phyloP scores from a whole-genome alignment of 257 asterid species.

The Fraxinus cuspidata region DNA sequence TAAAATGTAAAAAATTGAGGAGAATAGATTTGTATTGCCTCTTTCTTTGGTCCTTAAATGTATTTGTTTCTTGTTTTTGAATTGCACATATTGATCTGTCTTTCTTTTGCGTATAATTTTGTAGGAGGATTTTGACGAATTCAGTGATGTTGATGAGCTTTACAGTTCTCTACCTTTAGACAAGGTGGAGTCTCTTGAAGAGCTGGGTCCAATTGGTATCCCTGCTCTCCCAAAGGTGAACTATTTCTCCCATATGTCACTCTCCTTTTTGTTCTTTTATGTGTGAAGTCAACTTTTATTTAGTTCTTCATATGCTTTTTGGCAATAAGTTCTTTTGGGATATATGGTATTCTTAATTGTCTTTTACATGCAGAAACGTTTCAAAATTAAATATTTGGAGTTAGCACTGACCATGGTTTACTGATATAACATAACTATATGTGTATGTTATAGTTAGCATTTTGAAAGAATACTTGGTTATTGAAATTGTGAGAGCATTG shows the following conservation, averaged over 20 bases:
- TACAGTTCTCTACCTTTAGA: constrained; percentile 90
- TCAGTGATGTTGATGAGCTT: constrained; percentile 93
- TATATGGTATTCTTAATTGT: constrained; percentile 5
- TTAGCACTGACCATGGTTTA: not conserved
- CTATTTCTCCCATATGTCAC: constrained; percentile 18
- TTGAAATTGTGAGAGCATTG: not conserved
- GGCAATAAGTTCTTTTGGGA: not conserved
- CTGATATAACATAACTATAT: not conserved
- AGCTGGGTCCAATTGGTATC: constrained; percentile 76
- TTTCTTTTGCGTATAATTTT: constrained; percentile 23
- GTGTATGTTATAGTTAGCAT: not conserved
- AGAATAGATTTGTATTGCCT: not conserved
- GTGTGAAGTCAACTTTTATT: constrained; percentile 7
- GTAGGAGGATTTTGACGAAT: constrained; percentile 97
- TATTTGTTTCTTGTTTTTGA: constrained; percentile 1
- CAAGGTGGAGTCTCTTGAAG: constrained; percentile 99
- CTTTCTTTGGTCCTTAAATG: not conserved
- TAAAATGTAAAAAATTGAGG: not conserved
- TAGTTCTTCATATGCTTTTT: not conserved
- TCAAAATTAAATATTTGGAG: not conserved
- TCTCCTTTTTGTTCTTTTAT: constrained; percentile 22
- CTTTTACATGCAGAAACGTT: constrained; percentile 6
- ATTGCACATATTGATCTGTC: constrained; percentile 18
- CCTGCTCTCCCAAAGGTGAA: constrained; percentile 89
- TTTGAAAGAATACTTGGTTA: too few species aligned